Base-by-base conservation (phyloP, 2,329 filamentous ascomycete species). In the Penicillium palitans region DNA sequence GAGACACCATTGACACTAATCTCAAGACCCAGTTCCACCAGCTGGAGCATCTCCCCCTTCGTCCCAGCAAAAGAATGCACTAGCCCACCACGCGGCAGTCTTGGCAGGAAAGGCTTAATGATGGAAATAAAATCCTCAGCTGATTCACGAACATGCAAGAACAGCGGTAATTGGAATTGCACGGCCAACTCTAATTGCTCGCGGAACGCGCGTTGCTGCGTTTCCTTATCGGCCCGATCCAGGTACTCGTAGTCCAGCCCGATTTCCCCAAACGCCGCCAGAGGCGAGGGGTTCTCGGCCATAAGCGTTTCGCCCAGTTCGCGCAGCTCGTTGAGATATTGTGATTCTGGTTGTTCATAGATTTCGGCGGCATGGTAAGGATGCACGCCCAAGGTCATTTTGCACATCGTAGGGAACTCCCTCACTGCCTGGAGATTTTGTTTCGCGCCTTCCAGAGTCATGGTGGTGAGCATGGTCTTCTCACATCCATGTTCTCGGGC, bases 1-100 rank as follows among this genome's bases (percentile, higher is more conserved):
- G 77, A 79, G 59, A 82, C 80, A 0, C 79, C 80, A 31, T 83
- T 83, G n/a, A 83, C 77, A 58, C 79, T 79, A 9, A 81, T 67
- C 33, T 78, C 73, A 2, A 81, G 64, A 0, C 78, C 78, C 37
- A 80, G 61, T 0, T 62, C 64, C 2, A 74, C 65, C 0, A 80
- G 62, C 17, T 53, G 60, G 29, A 68, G 61, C 79, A 81, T 81
- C 60, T 81, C 75, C 4, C 4, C 64, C 4, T 71, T 74, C 0
- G 90, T 89, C 5, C 92, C 93, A 0, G 92, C 96, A 70, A 96
- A 96, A 67, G 88, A 91, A 76, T 97, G 93, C 50, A 97, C 93
- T 12, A 96, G 84, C 6, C 90, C 93, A 4, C 70, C 63, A 2
- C 70, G 67, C 3, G 77, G 76, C 4, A 81, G 65, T 4, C 59